Conservation (phyloP, 768 basidiomycete genomes). For the Boletales sp. region DNA sequence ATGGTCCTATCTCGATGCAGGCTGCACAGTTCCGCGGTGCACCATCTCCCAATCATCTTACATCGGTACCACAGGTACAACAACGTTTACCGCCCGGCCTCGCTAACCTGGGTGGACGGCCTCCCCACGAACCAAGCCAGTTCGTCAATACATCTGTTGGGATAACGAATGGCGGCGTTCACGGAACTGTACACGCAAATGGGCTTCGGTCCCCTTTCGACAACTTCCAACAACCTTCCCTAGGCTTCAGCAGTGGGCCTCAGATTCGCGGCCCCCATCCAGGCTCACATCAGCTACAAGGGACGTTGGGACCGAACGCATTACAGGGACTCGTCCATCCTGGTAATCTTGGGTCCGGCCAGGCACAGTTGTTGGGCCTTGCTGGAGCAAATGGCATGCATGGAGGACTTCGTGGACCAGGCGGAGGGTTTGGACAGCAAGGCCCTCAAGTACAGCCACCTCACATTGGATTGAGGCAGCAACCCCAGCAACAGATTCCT, state of each 20-base stretch:
- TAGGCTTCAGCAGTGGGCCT: conserved; percentile 41
- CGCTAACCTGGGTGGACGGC: conserved; percentile 78
- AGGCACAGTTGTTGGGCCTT: conserved; percentile 44
- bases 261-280: conserved; percentile 52
- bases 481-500: conserved; percentile 49
- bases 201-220: conserved; percentile 51
- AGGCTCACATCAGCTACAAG: conserved; percentile 45
- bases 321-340: conserved; percentile 54
- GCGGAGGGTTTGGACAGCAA: conserved; percentile 38
- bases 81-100: conserved; percentile 77
- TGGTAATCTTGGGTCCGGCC: conserved; percentile 48
- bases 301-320: conserved; percentile 42
- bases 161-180: conserved; percentile 44
- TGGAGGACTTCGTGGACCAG: conserved; percentile 44
- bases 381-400: conserved; percentile 43
- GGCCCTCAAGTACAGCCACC: conserved; percentile 30
- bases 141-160: conserved; percentile 44
- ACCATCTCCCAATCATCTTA: conserved; percentile 56
- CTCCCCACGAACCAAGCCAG: conserved; percentile 74
- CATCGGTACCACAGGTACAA: conserved; percentile 55
- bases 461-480: conserved; percentile 31
- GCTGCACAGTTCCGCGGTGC: conserved; percentile 66
- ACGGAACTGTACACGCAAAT: conserved; percentile 45
- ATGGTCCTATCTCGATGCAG: conserved; percentile 53
- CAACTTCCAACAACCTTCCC: conserved; percentile 44